These are phyloP conservation scores for Cutaneotrichosporon sp. DNA, from an alignment of 1,284 basidiomycete species.

Conservation along the genomic window DNA sequence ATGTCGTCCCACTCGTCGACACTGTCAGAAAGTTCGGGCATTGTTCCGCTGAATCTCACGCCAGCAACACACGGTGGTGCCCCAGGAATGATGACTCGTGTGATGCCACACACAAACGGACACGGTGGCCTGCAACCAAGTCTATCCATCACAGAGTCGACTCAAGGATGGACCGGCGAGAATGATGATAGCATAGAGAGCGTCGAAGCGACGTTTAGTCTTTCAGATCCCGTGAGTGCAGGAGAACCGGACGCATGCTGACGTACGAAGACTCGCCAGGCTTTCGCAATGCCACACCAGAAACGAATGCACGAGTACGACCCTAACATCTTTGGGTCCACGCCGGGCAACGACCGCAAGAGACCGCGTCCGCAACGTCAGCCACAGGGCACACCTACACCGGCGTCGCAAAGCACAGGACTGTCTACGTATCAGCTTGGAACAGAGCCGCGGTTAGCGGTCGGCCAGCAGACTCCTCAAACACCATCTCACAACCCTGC, in stretches of 20 bases:
- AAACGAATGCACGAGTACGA: slow-evolving; percentile 19
- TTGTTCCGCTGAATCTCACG: slow-evolving; percentile 6
- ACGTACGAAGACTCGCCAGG: slow-evolving; percentile 9
- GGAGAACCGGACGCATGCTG: not conserved
- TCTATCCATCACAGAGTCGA: slow-evolving; percentile 6
- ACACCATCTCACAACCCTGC: slow-evolving; percentile 5
- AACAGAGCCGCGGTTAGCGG: not conserved
- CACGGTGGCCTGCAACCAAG: slow-evolving; percentile 11
- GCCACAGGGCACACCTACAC: slow-evolving; percentile 2
- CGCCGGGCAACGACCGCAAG: slow-evolving; percentile 9
- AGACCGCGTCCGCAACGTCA: slow-evolving; percentile 5
- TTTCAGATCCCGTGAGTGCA: slow-evolving; percentile 28
- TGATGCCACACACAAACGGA: slow-evolving; percentile 1
- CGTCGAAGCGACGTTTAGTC: slow-evolving; percentile 26
- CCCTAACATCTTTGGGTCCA: slow-evolving; percentile 3
- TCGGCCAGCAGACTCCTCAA: not conserved
- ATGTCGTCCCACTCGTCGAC: slow-evolving; percentile 15
- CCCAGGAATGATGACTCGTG: not conserved
- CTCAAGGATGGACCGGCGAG: slow-evolving; percentile 8
- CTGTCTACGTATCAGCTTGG: too few species aligned
- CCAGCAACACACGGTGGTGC: slow-evolving; percentile 2
- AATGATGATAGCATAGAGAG: slow-evolving; percentile 16
- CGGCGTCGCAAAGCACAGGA: not conserved
- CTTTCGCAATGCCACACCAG: slow-evolving; percentile 18
- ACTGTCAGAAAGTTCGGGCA: slow-evolving; percentile 18